These are phyloP conservation scores for Cryptococcus deneoformans DNA, from an alignment of 1,284 basidiomycete genomes.

Conservation along the genomic window DNA sequence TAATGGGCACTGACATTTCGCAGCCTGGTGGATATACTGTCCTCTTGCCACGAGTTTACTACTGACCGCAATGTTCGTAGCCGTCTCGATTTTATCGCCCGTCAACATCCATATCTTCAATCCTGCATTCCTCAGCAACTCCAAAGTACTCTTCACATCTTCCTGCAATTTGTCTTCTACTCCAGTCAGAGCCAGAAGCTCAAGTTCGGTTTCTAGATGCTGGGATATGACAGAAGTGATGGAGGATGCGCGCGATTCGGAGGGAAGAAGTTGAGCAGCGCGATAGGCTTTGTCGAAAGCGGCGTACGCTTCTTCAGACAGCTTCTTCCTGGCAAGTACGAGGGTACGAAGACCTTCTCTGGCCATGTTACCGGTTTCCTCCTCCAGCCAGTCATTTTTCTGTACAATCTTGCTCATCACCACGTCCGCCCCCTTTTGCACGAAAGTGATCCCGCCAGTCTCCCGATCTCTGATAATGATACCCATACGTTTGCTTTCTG, in stretches of 20 bases:
- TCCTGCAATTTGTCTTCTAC: slow-evolving; percentile 99
- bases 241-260: slow-evolving; percentile 77
- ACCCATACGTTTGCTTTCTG: slow-evolving; percentile 98
- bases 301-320: slow-evolving; percentile 66
- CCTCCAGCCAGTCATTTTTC: slow-evolving; percentile 98
- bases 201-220: slow-evolving; percentile 82
- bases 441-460: slow-evolving; percentile 77
- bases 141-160: slow-evolving; percentile 90
- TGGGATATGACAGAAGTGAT: slow-evolving; percentile 72
- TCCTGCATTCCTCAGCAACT: slow-evolving; percentile 90
- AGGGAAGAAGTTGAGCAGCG: slow-evolving; percentile 64
- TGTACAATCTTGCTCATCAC: slow-evolving; percentile 95
- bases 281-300: slow-evolving; percentile 75
- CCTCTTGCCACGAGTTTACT: slow-evolving; percentile 94
- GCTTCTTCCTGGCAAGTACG: slow-evolving; percentile 79
- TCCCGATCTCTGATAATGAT: slow-evolving; percentile 82
- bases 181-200: slow-evolving; percentile 89
- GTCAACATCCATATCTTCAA: slow-evolving; percentile 99
- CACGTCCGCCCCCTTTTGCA: slow-evolving; percentile 97
- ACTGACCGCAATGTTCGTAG: slow-evolving; percentile 96
- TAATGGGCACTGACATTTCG: slow-evolving; percentile 67
- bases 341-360: slow-evolving; percentile 92
- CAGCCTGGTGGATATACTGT: slow-evolving; percentile 96
- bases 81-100: slow-evolving; percentile 99
- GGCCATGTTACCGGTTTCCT: slow-evolving; percentile 98